These are phyloP conservation scores for Starmerella potacharoeniae DNA, from an alignment of 805 yeast genomes.

Conservation along the genomic window DNA sequence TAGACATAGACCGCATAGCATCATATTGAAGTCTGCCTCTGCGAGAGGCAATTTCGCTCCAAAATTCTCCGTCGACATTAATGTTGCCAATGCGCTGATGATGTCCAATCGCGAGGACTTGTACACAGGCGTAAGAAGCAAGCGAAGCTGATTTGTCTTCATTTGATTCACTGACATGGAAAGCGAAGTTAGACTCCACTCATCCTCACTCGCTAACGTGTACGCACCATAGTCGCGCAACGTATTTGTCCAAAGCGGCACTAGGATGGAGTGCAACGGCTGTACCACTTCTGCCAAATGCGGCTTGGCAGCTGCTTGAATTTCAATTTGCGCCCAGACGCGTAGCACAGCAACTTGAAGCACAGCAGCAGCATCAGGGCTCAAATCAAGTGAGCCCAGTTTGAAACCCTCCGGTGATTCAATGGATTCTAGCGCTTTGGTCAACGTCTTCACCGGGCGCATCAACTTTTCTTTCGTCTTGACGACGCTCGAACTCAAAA, in stretches of 20 bases:
- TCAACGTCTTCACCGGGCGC: constrained; percentile 53
- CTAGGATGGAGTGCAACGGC: constrained; percentile 48
- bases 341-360: constrained; percentile 31
- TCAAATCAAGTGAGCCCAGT: constrained; percentile 30
- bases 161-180: constrained; percentile 28
- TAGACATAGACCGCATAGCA: constrained; percentile 72
- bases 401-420: constrained; percentile 21
- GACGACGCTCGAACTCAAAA: constrained; percentile 52
- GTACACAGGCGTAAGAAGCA: constrained; percentile 38
- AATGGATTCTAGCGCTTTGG: constrained; percentile 51
- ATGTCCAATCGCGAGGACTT: constrained; percentile 63
- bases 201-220: constrained; percentile 40
- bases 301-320: constrained; percentile 21
- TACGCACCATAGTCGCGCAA: constrained; percentile 63
- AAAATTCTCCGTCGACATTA: constrained; percentile 31
- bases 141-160: constrained; percentile 27
- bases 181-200: constrained; percentile 20
- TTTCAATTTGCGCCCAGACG: constrained; percentile 35
- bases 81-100: constrained; percentile 56
- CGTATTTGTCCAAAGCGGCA: constrained; percentile 69
- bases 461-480: constrained; percentile 37
- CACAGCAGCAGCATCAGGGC: constrained; percentile 30
- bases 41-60: not conserved
- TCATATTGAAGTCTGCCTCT: constrained; percentile 19
- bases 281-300: constrained; percentile 32